Conservation (phyloP, 2,329 filamentous ascomycete genomes). For the Diaporthe velutina region DNA sequence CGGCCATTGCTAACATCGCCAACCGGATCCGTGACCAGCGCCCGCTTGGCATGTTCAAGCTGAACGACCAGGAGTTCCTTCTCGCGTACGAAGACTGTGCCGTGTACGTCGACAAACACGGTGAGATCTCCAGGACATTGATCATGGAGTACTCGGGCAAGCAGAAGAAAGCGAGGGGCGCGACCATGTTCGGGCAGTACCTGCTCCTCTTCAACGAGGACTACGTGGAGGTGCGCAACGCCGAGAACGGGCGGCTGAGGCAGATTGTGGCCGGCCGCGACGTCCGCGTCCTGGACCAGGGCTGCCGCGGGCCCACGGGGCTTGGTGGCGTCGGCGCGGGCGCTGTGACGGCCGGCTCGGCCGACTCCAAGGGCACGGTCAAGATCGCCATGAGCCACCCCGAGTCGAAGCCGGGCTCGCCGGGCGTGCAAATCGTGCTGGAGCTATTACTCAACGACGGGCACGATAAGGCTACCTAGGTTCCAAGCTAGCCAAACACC, state of each 20-base stretch:
- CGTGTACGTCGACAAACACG: slow-evolving; percentile 98
- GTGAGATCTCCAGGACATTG: slow-evolving; percentile 91
- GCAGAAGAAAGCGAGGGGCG: slow-evolving; percentile 80
- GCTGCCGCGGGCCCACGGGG: slow-evolving; percentile 73
- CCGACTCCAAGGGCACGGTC: slow-evolving; percentile 78
- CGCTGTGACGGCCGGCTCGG: slow-evolving; percentile 32
- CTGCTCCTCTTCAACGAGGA: slow-evolving; percentile 94
- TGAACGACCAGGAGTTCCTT: slow-evolving; percentile 92
- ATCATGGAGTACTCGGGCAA: slow-evolving; percentile 99
- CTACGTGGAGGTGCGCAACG: slow-evolving; percentile 97
- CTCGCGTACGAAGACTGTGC: slow-evolving; percentile 96
- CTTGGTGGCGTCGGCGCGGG: slow-evolving; percentile 46
- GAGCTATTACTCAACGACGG: slow-evolving; percentile 95
- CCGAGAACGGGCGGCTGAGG: slow-evolving; percentile 91
- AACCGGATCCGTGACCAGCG: slow-evolving; percentile 84
- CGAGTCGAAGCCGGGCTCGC: slow-evolving; percentile 65
- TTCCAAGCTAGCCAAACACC: neutral
- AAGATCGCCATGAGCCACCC: slow-evolving; percentile 98
- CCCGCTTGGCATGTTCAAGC: slow-evolving; percentile 95
- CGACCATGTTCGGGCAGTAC: slow-evolving; percentile 92
- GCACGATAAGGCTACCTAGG: slow-evolving; percentile 64
- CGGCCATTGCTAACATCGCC: slow-evolving; percentile 87
- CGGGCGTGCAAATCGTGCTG: slow-evolving; percentile 87
- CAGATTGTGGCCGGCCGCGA: slow-evolving; percentile 95
- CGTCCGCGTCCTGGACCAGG: slow-evolving; percentile 91